Evolutionary conservation across 352 stramenopile genomes (phyloP).

Genomic region (Albugo laibachii): DNA sequence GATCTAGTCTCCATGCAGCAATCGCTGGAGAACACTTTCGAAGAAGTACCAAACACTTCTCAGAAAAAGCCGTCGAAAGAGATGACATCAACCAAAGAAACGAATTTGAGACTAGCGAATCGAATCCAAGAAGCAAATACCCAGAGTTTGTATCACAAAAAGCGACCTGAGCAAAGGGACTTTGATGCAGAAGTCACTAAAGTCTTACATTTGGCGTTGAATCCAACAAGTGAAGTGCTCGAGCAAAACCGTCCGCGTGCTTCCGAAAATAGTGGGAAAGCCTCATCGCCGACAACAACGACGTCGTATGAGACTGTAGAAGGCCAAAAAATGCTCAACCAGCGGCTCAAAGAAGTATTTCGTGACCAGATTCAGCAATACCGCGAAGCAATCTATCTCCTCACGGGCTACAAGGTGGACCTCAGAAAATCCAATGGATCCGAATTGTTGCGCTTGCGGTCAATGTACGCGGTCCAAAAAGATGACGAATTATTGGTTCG

Average conservation of each 20-base stretch:
- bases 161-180: conserved; percentile 44
- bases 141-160: conserved; percentile 43
- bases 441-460: conserved; percentile 25
- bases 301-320: conserved; percentile 75
- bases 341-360: conserved; percentile 78
- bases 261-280: conserved; percentile 2
- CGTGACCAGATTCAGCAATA: conserved; percentile 78
- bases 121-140: conserved; percentile 46
- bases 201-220: conserved; percentile 72
- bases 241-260: conserved; percentile 30
- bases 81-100: conserved; percentile 15
- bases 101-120: conserved; percentile 20
- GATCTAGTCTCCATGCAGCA: conserved; percentile 17
- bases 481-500: no score
- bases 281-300: neutral
- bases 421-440: conserved; percentile 48
- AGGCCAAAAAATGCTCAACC: conserved; percentile 69
- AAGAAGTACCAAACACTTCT: neutral
- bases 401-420: conserved; percentile 80
- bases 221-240: conserved; percentile 51
- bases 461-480: no score
- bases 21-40: conserved; percentile 10
- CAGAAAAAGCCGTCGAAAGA: conserved; percentile 9
- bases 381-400: conserved; percentile 72
- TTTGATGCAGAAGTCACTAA: conserved; percentile 72